phyloP scores from a whole-genome alignment of 345 rosid species.

The Luvunga scandens region DNA sequence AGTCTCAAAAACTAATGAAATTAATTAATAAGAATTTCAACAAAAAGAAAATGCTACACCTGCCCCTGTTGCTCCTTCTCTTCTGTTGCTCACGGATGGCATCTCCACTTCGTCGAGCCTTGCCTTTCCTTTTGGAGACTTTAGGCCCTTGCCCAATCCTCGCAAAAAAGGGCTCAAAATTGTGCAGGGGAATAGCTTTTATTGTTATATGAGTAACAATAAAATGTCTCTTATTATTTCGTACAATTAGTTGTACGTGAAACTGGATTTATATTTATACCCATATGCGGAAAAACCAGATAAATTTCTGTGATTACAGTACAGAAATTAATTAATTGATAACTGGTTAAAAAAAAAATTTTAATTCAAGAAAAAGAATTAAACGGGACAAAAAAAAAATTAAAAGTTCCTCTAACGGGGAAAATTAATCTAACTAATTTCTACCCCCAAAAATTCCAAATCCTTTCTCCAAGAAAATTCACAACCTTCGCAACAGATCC shows the following conservation, averaged over 20 bases:
- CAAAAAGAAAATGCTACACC: not conserved
- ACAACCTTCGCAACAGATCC: slow-evolving; percentile 32
- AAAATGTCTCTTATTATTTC: not conserved
- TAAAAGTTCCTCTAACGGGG: not conserved
- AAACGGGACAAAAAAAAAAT: not conserved
- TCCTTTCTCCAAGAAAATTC: slow-evolving; percentile 31
- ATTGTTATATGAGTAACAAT: not conserved
- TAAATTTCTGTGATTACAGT: not conserved
- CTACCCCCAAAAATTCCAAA: slow-evolving; percentile 24
- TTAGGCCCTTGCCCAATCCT: not conserved
- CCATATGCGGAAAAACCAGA: not conserved
- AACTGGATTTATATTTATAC: not conserved
- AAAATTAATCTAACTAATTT: not conserved
- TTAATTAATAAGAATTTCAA: not conserved
- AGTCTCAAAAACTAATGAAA: not conserved
- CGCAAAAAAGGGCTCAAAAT: not conserved
- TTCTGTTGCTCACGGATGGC: too few species aligned
- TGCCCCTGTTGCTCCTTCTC: too few species aligned
- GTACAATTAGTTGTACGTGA: not conserved
- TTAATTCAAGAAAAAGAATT: too few species aligned
- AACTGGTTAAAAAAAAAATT: not conserved
- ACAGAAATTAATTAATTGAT: not conserved
- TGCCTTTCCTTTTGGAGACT: too few species aligned
- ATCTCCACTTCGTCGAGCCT: too few species aligned
- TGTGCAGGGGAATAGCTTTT: not conserved